phyloP scores from a whole-genome alignment of 2,329 filamentous ascomycete genomes.

The Hymenoscyphus salicellus region DNA sequence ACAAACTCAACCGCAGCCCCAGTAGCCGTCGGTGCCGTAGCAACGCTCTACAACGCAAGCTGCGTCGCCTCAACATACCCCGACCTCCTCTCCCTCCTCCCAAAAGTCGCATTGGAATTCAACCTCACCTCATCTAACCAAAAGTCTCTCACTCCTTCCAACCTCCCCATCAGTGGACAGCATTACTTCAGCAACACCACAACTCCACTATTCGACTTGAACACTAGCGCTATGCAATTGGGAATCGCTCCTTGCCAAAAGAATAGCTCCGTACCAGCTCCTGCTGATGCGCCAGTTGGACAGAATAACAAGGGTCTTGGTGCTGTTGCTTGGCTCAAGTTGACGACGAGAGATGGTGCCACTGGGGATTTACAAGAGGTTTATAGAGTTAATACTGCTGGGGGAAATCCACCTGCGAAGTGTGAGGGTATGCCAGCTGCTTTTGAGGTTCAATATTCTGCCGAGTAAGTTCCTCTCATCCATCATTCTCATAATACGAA shows the following conservation, averaged over 20 bases:
- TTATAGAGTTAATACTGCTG: constrained; percentile 81
- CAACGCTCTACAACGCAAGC: constrained; percentile 82
- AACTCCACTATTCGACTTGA: constrained; percentile 78
- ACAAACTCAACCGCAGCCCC: constrained; percentile 60
- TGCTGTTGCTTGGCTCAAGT: constrained; percentile 78
- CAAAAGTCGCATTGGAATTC: constrained; percentile 66
- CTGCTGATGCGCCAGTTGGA: constrained; percentile 57
- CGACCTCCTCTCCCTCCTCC: constrained; percentile 61
- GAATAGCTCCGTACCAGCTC: constrained; percentile 59
- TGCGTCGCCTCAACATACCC: constrained; percentile 72
- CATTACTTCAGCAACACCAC: constrained; percentile 75
- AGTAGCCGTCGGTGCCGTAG: constrained; percentile 67
- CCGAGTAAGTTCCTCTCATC: constrained; percentile 67
- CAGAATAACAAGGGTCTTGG: constrained; percentile 55
- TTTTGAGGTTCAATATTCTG: constrained; percentile 77
- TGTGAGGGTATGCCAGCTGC: constrained; percentile 62
- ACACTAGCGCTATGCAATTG: constrained; percentile 53
- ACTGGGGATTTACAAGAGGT: constrained; percentile 68
- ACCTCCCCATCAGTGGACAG: constrained; percentile 66
- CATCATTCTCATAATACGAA: background rate
- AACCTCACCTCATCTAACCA: constrained; percentile 45
- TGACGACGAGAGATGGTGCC: constrained; percentile 54
- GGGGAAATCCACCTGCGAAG: constrained; percentile 70
- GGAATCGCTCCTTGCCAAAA: constrained; percentile 64
- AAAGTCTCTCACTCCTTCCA: constrained; percentile 50